A percentile compares a stretch with the other conserved stretches of the same genome.
Conservation (phyloP, 257 asterid genomes). For the Knoxia roxburghii region DNA sequence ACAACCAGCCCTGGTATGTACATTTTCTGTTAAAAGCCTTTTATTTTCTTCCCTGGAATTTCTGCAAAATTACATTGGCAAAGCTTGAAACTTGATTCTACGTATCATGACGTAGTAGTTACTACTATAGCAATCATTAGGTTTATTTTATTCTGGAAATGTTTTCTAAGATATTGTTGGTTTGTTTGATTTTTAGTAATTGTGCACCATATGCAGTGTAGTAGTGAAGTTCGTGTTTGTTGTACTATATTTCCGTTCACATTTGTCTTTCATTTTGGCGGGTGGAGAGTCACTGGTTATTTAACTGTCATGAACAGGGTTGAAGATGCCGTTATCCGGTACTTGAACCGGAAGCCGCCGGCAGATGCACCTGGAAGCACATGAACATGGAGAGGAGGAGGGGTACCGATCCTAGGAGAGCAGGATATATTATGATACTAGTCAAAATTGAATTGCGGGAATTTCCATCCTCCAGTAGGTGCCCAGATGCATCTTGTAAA, state of each 20-base stretch:
- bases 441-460: background rate
- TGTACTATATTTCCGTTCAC: background rate
- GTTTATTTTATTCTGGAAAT: background rate
- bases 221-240: background rate
- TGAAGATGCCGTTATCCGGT: constrained; percentile 95
- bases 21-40: background rate
- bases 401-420: background rate
- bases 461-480: background rate
- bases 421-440: background rate
- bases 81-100: background rate
- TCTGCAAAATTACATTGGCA: background rate
- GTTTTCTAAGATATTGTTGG: background rate
- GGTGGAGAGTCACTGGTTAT: background rate
- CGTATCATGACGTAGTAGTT: background rate
- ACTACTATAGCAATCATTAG: background rate
- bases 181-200: background rate
- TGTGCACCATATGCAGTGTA: background rate
- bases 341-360: constrained; percentile 79
- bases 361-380: constrained; percentile 61
- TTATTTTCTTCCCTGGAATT: background rate
- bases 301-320: constrained; percentile 53
- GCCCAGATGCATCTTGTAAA: background rate
- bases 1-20: constrained; percentile 85
- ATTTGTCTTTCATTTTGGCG: background rate
- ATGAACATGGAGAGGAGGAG: constrained; percentile 24